phyloP scores from a whole-genome alignment of 805 yeast species.

The Starmerella ratchasimensis region DNA sequence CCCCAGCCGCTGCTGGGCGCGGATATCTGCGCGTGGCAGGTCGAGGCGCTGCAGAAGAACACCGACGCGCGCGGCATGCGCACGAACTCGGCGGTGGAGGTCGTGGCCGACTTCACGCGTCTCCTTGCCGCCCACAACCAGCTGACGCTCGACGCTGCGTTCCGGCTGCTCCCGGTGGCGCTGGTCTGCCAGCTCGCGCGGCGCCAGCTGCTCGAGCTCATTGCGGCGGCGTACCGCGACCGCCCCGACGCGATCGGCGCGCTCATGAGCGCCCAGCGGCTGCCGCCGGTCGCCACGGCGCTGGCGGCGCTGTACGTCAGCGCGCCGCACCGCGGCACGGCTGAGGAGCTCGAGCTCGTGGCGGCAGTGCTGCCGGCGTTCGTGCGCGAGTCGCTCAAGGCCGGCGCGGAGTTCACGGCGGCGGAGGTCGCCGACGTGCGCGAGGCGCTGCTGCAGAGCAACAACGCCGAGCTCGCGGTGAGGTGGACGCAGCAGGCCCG shows the following conservation, averaged over 20 bases:
- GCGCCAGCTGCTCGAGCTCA: slow-evolving; percentile 12
- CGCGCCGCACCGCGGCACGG: slow-evolving; percentile 1
- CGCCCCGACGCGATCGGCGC: slow-evolving; percentile 9
- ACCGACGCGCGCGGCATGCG: slow-evolving; percentile 7
- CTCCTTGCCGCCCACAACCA: slow-evolving; percentile 1
- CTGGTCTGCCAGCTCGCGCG: slow-evolving; percentile 13
- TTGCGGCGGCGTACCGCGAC: slow-evolving; percentile 18
- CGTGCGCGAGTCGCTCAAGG: slow-evolving; percentile 11
- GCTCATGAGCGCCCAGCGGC: slow-evolving; percentile 1
- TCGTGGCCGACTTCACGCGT: slow-evolving; percentile 8
- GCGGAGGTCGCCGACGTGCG: slow-evolving; percentile 6
- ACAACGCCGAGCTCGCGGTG: not conserved
- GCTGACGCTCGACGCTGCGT: slow-evolving; percentile 11
- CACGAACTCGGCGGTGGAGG: slow-evolving; percentile 17
- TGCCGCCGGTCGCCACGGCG: slow-evolving; percentile 1
- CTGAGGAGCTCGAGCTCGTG: slow-evolving; percentile 5
- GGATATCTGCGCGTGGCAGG: slow-evolving; percentile 22
- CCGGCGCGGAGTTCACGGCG: not conserved
- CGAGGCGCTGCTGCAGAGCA: slow-evolving; percentile 5
- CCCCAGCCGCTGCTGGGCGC: slow-evolving; percentile 22
- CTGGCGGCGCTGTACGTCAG: slow-evolving; percentile 6
- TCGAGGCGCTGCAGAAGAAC: slow-evolving; percentile 7
- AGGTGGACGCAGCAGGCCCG: slow-evolving; percentile 1
- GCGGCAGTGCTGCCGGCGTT: slow-evolving; percentile 8
- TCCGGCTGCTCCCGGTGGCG: slow-evolving; percentile 16